Evolutionary conservation across 2,329 filamentous ascomycete genomes (phyloP).

Genomic region (Aspergillus unguis): DNA sequence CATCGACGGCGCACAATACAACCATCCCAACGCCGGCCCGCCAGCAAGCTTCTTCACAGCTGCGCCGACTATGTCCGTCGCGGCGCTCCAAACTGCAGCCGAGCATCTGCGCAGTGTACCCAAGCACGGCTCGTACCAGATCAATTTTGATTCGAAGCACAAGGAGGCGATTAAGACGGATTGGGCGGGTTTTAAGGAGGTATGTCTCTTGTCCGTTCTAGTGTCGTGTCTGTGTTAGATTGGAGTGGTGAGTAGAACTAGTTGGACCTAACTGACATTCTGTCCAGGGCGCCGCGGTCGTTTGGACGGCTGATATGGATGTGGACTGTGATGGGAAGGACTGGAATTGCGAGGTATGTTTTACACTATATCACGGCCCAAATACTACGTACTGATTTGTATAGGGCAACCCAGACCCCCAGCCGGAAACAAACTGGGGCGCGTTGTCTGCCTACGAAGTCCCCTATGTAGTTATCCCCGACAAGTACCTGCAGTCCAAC

Average conservation of each 20-base stretch:
- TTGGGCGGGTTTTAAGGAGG: conserved; percentile 25
- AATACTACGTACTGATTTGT: not conserved
- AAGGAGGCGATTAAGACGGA: conserved; percentile 19
- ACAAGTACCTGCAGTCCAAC: conserved; percentile 25
- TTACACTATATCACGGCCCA: rapidly evolving
- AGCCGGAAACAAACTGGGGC: conserved; percentile 27
- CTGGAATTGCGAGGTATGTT: conserved; percentile 24
- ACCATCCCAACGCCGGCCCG: not conserved
- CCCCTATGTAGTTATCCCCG: conserved; percentile 31
- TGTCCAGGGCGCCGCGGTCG: conserved; percentile 26
- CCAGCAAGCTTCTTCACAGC: conserved; percentile 7
- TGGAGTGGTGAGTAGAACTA: not conserved
- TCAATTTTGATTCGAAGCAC: not conserved
- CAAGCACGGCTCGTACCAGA: not conserved
- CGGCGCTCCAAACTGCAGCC: conserved; percentile 1
- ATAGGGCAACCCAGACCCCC: conserved; percentile 30
- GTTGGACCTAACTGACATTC: not conserved
- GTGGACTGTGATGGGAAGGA: conserved; percentile 33
- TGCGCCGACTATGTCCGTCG: not conserved
- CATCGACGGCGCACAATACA: not conserved
- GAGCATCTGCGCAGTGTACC: not conserved
- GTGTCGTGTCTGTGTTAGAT: no score
- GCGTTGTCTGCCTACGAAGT: conserved; percentile 30
- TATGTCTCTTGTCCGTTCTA: conserved; percentile 4
- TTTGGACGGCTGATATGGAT: conserved; percentile 33